Evolutionary conservation across 1,284 basidiomycete species (phyloP).

Genomic region (Ganoderma multipileum): DNA sequence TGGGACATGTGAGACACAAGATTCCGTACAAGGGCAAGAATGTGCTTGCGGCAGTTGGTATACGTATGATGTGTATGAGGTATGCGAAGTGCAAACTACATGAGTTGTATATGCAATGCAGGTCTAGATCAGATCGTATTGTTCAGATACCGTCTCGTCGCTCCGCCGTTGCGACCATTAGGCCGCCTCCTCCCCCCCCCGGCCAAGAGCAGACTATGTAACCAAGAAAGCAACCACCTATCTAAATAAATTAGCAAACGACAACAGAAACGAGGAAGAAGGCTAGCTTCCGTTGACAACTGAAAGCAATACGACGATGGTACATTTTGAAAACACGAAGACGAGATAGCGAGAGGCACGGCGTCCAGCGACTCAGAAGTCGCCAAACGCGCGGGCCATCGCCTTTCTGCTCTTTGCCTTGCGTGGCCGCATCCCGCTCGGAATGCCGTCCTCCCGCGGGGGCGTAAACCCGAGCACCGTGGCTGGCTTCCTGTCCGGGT

Average conservation of each 20-base stretch:
- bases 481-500: constrained; percentile 11
- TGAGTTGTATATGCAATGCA: background rate
- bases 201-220: too few relatives aligned
- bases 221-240: background rate
- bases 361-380: constrained; percentile 15
- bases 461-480: constrained; percentile 32
- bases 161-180: too few relatives aligned
- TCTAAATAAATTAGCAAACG: background rate
- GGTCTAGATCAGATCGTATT: background rate
- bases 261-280: background rate
- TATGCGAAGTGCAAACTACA: background rate
- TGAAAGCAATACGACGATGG: background rate
- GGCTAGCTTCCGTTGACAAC: background rate
- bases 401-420: constrained; percentile 37
- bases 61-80: background rate
- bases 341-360: background rate
- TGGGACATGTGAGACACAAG: background rate
- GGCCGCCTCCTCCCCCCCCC: too few relatives aligned
- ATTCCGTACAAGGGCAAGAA: background rate
- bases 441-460: constrained; percentile 32
- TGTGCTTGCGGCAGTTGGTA: background rate
- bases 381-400: constrained; percentile 33
- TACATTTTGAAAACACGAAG: background rate
- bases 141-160: too few relatives aligned
- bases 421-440: constrained; percentile 31